Evolutionary conservation across 2,329 filamentous ascomycete genomes (phyloP), one percentile per base, ranked within the genome.

Genomic region (Aspergillus quadricinctus): DNA sequence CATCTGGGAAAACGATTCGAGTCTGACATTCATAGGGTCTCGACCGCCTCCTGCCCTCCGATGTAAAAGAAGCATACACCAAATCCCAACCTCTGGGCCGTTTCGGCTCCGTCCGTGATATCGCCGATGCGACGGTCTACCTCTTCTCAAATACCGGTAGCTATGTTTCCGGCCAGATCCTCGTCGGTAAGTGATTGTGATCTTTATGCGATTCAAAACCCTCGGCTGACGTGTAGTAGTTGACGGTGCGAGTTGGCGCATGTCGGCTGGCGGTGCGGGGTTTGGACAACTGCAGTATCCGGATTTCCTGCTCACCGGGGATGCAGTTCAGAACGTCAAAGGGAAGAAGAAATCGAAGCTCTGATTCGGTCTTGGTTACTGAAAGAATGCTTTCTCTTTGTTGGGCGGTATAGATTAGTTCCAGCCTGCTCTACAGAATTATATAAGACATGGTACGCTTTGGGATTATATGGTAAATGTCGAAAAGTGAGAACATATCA

Each of bases 81-180:
- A 76, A 80, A 27, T 60, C 64, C 2, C 82, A 96, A 40, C 94
- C 94, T 0, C 76, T 87, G 2, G 91, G 91, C 1, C 81, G 92
- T 55, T 85, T 86, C 73, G 94, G 93, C 6, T 83, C 83, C 0
- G 85, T 96, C 27, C 88, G 88, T 62, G 93, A 99, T 69, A 92
- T 99, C 66, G 89, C 92, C 0, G 93, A 99, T 73, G 90, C 93
- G 1, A 97, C 93, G 0, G 84, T 97, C 0, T 99, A 87, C 66
- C 73, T 97, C 54, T 94, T 97, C 69, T 89, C 88, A 48, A 89
- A 96, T 48, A 86, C 90, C 0, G 93, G 88, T 0, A 91, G 88
- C 70, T 96, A 89, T 72, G 85, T 97, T 49, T 96, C 89, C 63
- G 94, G 92, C 1, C 87, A 91, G 63, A 83, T 85, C 3, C 75